These are phyloP conservation scores for Saccharomyces mikatae DNA, from an alignment of 805 yeast species.

Conservation along the genomic window DNA sequence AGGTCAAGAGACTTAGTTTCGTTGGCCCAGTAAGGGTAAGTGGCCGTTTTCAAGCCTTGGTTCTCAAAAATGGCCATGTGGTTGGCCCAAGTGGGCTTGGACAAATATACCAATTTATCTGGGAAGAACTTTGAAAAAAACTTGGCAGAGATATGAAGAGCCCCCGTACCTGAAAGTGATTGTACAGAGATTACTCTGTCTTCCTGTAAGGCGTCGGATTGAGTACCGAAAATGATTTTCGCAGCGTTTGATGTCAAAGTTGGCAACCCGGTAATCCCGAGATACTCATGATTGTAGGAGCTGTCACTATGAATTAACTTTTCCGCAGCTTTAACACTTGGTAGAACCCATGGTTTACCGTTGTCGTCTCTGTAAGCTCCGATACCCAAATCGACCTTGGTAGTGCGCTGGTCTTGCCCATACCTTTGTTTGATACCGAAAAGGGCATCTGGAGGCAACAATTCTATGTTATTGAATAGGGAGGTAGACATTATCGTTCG, in stretches of 20 bases:
- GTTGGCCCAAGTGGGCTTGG: slow-evolving; percentile 97
- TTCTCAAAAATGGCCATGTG: slow-evolving; percentile 75
- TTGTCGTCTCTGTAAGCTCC: slow-evolving; percentile 90
- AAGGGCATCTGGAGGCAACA: slow-evolving; percentile 78
- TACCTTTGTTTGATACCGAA: slow-evolving; percentile 72
- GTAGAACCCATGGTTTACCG: slow-evolving; percentile 86
- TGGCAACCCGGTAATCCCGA: slow-evolving; percentile 71
- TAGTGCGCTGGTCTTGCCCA: slow-evolving; percentile 45
- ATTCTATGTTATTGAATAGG: slow-evolving; percentile 40
- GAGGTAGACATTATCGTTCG: slow-evolving; percentile 16
- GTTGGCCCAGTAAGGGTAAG: slow-evolving; percentile 83
- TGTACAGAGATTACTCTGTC: slow-evolving; percentile 75
- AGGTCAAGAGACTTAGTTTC: slow-evolving; percentile 63
- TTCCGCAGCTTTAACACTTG: slow-evolving; percentile 68
- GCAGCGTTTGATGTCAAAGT: slow-evolving; percentile 65
- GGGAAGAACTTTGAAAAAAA: slow-evolving; percentile 31
- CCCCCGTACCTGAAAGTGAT: slow-evolving; percentile 94
- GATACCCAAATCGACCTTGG: slow-evolving; percentile 79
- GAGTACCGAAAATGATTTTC: slow-evolving; percentile 58
- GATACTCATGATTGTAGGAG: slow-evolving; percentile 75
- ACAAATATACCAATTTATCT: slow-evolving; percentile 49
- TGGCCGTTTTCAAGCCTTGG: slow-evolving; percentile 56
- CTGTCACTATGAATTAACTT: slow-evolving; percentile 48
- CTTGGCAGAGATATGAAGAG: slow-evolving; percentile 79
- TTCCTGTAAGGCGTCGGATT: slow-evolving; percentile 47